Base-by-base conservation (phyloP, 2,329 filamentous ascomycete genomes). In the Cladophialophora immunda region DNA sequence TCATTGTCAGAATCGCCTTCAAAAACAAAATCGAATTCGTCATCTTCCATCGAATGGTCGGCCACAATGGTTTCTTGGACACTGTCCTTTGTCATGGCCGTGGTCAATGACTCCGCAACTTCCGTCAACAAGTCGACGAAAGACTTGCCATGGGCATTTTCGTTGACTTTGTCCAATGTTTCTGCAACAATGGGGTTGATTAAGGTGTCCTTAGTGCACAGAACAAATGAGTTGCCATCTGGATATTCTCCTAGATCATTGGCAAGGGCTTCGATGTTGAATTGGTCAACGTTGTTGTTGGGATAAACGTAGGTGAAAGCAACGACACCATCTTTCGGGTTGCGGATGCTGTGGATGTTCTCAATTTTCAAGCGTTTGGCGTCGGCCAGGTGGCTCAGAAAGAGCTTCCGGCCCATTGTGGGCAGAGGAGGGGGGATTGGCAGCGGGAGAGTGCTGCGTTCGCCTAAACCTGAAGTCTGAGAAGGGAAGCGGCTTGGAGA, bases 241-340 rank as follows among this genome's bases (percentile, higher is more conserved):
- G 88, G 88, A 70, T 92, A 92, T 7, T 86, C 84, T 13, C 82
- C 82, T 3, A 89, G 79, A 68, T 91, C 88, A 79, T 74, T 59
- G 29, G 70, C 65, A 38, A 65, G 69, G 7, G 68, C 50, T 55
- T 69, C 57, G 45, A 72, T 64, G 41, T 41, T 56, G 41, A 68
- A 68, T 22, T 22, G 30, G 22, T 53, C 19, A 7, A 62, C 36
- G 8, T 27, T 13, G 36, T 36, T 30, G 4, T 59, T 73, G 25
- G 73, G 63, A 36, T 79, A 78, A 50, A 74, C 67, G 71, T 84
- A 91, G 4, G 78, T 81, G 75, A 94, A 90, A 15, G 84, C 84
- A 64, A 96, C 82, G 64, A 91, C 87, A 58, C 91, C 92, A 76
- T 94, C 90, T 34, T 91, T 89, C 17, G 90, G 90, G 38, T 81